Percentiles rank a stretch among this genome's conserved stretches.
These are phyloP conservation scores for Vigna radiata DNA, from an alignment of 306 rosid genomes.

Conservation along the genomic window DNA sequence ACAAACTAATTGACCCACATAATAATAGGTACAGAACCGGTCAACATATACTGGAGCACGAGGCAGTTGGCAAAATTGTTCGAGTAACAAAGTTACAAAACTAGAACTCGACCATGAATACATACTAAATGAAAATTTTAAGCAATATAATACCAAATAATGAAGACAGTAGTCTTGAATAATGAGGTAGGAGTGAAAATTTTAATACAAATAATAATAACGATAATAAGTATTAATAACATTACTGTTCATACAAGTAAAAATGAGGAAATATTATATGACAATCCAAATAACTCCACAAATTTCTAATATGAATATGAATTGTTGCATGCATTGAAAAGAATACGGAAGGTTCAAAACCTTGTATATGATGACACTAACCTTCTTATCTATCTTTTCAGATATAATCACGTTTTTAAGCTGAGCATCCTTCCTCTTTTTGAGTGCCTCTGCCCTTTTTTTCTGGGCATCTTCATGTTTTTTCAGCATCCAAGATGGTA, in stretches of 20 bases:
- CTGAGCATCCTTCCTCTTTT: constrained; percentile 82
- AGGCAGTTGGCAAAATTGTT: constrained; percentile 20
- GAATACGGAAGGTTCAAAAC: not conserved
- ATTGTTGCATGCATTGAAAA: not conserved
- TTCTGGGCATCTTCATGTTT: constrained; percentile 74
- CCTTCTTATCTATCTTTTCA: constrained; percentile 87
- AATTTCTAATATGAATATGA: not conserved
- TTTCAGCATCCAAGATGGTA: constrained; percentile 81
- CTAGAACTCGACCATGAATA: not conserved
- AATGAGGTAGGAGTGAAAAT: not conserved
- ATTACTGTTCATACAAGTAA: not conserved
- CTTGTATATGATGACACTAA: constrained; percentile 44
- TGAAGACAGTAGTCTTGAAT: not conserved
- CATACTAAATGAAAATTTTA: not conserved
- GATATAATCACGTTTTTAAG: constrained; percentile 85
- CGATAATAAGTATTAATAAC: not conserved
- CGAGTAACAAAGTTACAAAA: constrained; percentile 19
- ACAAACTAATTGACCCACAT: constrained; percentile 10
- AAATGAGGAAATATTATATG: not conserved
- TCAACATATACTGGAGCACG: not conserved
- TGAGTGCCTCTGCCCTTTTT: constrained; percentile 78
- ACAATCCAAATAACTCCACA: constrained; percentile 22
- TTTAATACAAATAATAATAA: not conserved
- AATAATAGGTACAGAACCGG: not conserved
- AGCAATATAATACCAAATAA: constrained; percentile 18